Percentiles rank a stretch among this genome's conserved stretches.
These are phyloP conservation scores for Balamuthia mandrillaris DNA, from an alignment of 208 protist species.

Conservation along the genomic window DNA sequence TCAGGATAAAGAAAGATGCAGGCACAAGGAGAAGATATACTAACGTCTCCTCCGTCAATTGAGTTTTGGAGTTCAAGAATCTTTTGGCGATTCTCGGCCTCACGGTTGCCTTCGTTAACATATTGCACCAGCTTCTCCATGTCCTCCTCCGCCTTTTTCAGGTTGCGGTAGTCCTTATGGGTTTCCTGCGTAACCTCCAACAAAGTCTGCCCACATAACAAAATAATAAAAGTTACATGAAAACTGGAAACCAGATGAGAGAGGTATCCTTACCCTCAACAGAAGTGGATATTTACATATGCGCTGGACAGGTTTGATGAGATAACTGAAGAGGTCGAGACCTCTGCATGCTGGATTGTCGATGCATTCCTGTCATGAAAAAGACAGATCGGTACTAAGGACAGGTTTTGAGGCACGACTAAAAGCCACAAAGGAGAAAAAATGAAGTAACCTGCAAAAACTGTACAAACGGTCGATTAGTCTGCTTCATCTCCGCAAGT, in stretches of 20 bases:
- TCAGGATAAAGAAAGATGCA: neutral
- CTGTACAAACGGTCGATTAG: neutral
- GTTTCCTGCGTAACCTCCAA: neutral
- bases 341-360: neutral
- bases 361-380: neutral
- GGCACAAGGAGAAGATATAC: neutral
- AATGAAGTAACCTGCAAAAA: neutral
- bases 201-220: neutral
- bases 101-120: constrained; percentile 13
- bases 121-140: constrained; percentile 1
- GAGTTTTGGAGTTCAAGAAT: neutral
- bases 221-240: neutral
- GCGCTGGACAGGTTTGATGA: neutral
- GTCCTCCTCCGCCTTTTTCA: neutral
- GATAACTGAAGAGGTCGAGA: neutral
- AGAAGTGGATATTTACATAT: neutral
- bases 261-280: neutral
- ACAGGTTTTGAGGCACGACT: neutral
- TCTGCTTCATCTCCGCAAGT: neutral
- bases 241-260: neutral
- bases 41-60: neutral
- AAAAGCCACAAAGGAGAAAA: neutral
- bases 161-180: neutral
- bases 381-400: neutral
- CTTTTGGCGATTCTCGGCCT: neutral